Evolutionary conservation across 495 filamentous ascomycete species (phyloP).

Genomic region (Cryomyces antarcticus): DNA sequence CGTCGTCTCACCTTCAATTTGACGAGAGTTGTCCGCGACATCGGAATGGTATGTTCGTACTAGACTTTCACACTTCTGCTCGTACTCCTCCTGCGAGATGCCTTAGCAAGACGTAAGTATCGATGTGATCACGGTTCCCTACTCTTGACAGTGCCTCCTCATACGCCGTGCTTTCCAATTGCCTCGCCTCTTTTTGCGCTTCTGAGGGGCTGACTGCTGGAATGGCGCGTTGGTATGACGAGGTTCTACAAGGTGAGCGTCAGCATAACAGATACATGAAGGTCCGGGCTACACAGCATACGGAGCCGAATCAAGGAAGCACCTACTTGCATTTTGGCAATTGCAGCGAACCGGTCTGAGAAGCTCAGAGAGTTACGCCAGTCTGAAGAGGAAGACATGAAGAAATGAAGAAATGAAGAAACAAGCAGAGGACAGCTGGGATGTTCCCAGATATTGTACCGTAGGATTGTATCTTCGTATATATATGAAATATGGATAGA

Average conservation of each 20-base stretch:
- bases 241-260: too few species aligned
- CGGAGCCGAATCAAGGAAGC: background rate
- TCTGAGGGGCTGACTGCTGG: constrained; percentile 21
- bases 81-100: background rate
- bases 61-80: background rate
- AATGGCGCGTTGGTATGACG: constrained; percentile 3
- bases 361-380: constrained; percentile 28
- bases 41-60: background rate
- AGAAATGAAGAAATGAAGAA: too few species aligned
- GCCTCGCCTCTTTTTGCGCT: constrained; percentile 21
- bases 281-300: too few species aligned
- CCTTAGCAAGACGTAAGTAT: background rate
- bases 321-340: constrained; percentile 23
- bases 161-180: constrained; percentile 22
- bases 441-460: too few species aligned
- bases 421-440: too few species aligned
- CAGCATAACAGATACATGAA: too few species aligned
- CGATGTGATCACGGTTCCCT: constrained; percentile 1
- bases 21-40: too few species aligned
- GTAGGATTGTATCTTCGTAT: too few species aligned
- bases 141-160: constrained; percentile 23
- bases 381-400: background rate
- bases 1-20: background rate
- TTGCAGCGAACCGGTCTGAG: constrained; percentile 27
- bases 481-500: too few species aligned